A percentile compares a stretch with the other conserved stretches of the same genome.
Conservation (phyloP, 148 eudicot genomes). For the Rhododendron griersonianum region DNA sequence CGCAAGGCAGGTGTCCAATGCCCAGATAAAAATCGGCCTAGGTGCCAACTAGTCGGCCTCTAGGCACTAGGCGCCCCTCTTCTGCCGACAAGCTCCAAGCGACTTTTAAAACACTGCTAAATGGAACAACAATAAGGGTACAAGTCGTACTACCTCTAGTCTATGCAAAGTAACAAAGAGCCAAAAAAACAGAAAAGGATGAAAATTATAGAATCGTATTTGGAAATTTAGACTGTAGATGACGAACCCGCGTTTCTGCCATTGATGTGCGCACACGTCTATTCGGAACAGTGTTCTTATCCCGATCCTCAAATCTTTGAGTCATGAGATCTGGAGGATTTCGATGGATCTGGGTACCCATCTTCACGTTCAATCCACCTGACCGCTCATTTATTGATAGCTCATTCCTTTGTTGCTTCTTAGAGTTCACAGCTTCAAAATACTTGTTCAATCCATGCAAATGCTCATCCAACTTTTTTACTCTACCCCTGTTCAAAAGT, state of each 20-base stretch:
- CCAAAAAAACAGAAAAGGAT: neutral
- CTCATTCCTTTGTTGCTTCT: constrained; percentile 52
- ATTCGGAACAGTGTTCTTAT: constrained; percentile 57
- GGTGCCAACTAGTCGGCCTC: too few species aligned
- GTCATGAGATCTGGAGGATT: constrained; percentile 49
- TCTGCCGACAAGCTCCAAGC: too few species aligned
- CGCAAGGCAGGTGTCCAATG: too few species aligned
- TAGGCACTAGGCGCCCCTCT: too few species aligned
- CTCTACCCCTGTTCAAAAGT: constrained; percentile 53
- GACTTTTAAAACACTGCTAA: neutral
- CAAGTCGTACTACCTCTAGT: neutral
- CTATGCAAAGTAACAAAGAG: neutral
- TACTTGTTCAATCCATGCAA: constrained; percentile 56
- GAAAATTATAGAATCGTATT: neutral
- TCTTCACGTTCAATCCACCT: constrained; percentile 57
- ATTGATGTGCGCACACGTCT: constrained; percentile 85
- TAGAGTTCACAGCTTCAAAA: constrained; percentile 41
- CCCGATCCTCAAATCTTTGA: constrained; percentile 63
- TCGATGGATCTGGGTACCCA: constrained; percentile 60
- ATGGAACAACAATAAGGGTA: neutral
- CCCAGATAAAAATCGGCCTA: too few species aligned
- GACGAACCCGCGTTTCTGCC: constrained; percentile 76
- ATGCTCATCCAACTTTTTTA: constrained; percentile 57
- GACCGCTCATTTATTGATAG: constrained; percentile 48
- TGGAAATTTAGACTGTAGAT: constrained; percentile 3